Evolutionary conservation across 164 flowering plant species (phyloP), one percentile per base, ranked within the genome.

Genomic region (Cinnamomum micranthum): DNA sequence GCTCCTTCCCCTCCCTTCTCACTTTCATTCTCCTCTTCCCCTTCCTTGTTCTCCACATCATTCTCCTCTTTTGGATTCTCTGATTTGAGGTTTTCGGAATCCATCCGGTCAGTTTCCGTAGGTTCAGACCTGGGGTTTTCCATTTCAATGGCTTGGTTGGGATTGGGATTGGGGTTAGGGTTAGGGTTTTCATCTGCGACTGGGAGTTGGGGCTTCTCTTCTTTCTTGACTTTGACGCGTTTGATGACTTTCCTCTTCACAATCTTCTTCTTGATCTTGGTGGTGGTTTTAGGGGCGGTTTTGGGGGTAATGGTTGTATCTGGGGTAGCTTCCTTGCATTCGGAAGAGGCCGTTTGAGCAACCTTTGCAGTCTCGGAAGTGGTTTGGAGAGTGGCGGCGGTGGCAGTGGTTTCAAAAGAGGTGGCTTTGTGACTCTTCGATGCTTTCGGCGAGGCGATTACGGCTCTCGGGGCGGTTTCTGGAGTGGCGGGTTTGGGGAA

Each of bases 231-330:
- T 35, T 52, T 22, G 23, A 55, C 64, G 12, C 24, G 27, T 65
- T 65, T 65, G 24, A 80, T 23, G 22, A 41, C 79, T 50, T 70
- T 75, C 80, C 63, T 78, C 81, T 76, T 80, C 1, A 80, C 71
- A 17, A 80, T 51, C 79, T 73, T 80, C 81, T 81, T 83, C 27
- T 76, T 80, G 6, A 81, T 58, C 65, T 73, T 83, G 65, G 77
- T 77, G 55, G 50, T 51, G 76, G 55, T 77, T 76, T 74, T 83
- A 47, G 70, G 6, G 35, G 69, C 14, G 41, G 25, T 20, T 64
- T 55, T 22, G 17, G 60, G 50, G 19, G 65, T 14, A 6, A 9
- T 15, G 50, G 64, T 3, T 51, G 72, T 33, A 2, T 19, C 70
- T 20, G 15, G 28, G 10, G 70, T 31, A 13, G 70, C 24, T 13